A percentile compares a stretch with the other conserved stretches of the same genome.
Evolutionary conservation across 2,329 filamentous ascomycete species (phyloP).

Genomic region (Dactylellina haptotyla): DNA sequence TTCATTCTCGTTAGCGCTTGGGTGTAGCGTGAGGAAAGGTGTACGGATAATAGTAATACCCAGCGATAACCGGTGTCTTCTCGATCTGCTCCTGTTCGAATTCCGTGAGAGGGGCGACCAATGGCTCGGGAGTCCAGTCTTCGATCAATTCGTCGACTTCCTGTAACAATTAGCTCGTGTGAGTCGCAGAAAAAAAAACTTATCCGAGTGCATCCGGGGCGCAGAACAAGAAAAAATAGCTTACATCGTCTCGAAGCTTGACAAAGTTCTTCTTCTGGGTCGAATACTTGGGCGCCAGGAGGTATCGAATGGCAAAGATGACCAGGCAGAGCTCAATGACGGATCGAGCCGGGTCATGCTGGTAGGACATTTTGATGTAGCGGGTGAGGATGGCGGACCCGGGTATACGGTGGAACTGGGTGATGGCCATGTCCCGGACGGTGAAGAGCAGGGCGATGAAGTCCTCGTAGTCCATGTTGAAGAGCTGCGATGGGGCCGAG

Average conservation of each 20-base stretch:
- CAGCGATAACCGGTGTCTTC: constrained; percentile 85
- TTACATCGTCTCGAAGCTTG: constrained; percentile 81
- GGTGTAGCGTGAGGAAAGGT: neutral
- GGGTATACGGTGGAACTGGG: constrained; percentile 86
- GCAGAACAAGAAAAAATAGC: constrained; percentile 54
- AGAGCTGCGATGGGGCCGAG: constrained; percentile 25
- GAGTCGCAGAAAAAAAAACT: neutral
- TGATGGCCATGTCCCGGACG: constrained; percentile 68
- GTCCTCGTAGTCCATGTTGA: constrained; percentile 69
- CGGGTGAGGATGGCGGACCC: constrained; percentile 93
- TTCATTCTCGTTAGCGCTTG: constrained; percentile 19
- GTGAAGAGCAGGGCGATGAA: constrained; percentile 67
- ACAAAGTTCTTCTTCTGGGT: constrained; percentile 91
- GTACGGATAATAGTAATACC: constrained; percentile 67
- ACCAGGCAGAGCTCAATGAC: constrained; percentile 93
- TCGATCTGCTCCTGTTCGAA: constrained; percentile 86
- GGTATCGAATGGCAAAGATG: constrained; percentile 92
- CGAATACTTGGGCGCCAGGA: constrained; percentile 90
- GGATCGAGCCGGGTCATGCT: constrained; percentile 93
- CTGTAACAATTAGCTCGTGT: constrained; percentile 60
- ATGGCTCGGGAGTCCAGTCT: constrained; percentile 93
- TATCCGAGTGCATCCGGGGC: neutral
- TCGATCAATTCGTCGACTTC: constrained; percentile 97
- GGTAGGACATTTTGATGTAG: constrained; percentile 96
- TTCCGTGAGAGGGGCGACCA: constrained; percentile 77